Conservation (phyloP, 331 rosid species). For the Quercus phellos region DNA sequence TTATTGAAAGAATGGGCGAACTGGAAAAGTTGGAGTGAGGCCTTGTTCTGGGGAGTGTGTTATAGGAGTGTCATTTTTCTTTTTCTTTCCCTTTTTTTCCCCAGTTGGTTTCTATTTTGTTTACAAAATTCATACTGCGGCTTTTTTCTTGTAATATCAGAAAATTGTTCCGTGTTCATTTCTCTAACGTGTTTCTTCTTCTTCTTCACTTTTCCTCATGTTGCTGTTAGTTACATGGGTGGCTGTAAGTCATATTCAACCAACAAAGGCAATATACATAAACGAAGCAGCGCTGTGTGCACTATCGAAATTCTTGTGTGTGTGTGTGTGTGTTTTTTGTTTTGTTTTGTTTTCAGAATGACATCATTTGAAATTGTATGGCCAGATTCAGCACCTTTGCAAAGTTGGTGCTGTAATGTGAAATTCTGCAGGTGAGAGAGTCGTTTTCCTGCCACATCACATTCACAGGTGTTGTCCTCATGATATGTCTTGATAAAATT, state of each 20-base stretch:
- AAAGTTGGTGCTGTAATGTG: too few relatives aligned
- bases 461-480: too few relatives aligned
- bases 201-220: too few relatives aligned
- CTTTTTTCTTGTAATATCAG: background rate
- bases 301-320: background rate
- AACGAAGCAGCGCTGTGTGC: background rate
- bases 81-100: background rate
- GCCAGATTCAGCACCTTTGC: too few relatives aligned
- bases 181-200: background rate
- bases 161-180: background rate
- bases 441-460: too few relatives aligned
- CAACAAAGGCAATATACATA: background rate
- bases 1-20: slow-evolving; percentile 98
- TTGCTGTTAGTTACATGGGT: background rate
- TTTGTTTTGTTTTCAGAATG: too few relatives aligned
- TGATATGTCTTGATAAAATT: too few relatives aligned
- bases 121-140: background rate
- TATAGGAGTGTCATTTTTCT: background rate
- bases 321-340: too few relatives aligned
- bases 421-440: too few relatives aligned
- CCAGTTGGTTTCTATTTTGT: background rate
- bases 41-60: background rate
- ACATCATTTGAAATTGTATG: too few relatives aligned
- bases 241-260: background rate
- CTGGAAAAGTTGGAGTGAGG: slow-evolving; percentile 90